These are phyloP conservation scores for Salvia hispanica DNA, from an alignment of 257 asterid genomes.

Conservation along the genomic window DNA sequence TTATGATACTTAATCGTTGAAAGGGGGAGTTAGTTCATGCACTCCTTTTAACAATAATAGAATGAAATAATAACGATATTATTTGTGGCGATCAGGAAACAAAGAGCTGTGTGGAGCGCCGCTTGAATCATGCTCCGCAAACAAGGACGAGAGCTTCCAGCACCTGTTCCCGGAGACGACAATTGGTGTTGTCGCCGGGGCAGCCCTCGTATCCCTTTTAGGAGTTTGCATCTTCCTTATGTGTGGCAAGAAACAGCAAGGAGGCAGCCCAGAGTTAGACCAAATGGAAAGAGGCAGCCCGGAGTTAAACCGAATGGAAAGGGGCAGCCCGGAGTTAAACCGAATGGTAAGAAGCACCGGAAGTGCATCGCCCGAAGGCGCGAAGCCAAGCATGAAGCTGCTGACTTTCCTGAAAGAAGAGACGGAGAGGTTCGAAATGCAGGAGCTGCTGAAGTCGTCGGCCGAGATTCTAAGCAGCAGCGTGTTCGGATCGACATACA, in stretches of 20 bases:
- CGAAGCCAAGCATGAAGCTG: constrained; percentile 43
- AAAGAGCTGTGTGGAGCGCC: constrained; percentile 76
- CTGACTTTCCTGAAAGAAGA: constrained; percentile 70
- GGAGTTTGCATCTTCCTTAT: constrained; percentile 45
- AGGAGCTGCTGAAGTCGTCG: constrained; percentile 75
- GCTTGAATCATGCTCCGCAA: constrained; percentile 43
- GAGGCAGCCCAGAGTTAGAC: constrained; percentile 33
- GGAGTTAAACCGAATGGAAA: not conserved
- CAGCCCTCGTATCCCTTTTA: constrained; percentile 48
- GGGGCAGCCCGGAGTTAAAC: constrained; percentile 29
- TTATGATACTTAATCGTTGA: too few relatives aligned
- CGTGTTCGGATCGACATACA: constrained; percentile 70
- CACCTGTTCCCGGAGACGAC: constrained; percentile 1
- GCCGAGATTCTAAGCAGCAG: constrained; percentile 89
- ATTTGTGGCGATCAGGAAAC: constrained; percentile 48
- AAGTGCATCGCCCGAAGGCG: constrained; percentile 29
- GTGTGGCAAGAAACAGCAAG: constrained; percentile 39
- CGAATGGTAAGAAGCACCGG: constrained; percentile 46
- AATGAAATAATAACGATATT: too few relatives aligned
- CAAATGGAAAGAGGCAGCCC: constrained; percentile 51
- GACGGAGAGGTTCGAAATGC: constrained; percentile 59
- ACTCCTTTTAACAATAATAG: not conserved
- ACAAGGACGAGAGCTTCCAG: not conserved
- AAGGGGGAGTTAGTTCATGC: too few relatives aligned
- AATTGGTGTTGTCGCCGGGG: constrained; percentile 34